A percentile compares a stretch with the other conserved stretches of the same genome.
Evolutionary conservation across 108 stramenopile species (phyloP).

Genomic region (Fistulifera solaris): DNA sequence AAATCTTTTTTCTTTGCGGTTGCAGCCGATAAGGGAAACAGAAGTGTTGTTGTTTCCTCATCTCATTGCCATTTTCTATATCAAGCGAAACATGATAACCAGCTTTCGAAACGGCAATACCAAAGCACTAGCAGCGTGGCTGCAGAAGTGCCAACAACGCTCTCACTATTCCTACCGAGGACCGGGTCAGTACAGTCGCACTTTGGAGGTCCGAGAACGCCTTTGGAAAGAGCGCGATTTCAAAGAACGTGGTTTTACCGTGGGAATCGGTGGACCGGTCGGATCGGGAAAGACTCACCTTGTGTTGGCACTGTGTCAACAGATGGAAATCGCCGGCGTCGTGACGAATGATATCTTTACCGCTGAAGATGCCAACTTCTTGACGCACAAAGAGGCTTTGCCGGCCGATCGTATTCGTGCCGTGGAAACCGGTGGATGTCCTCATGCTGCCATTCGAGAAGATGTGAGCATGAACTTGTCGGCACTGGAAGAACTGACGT

Average conservation of each 20-base stretch:
- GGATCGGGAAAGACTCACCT: conserved; percentile 86
- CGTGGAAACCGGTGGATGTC: conserved; percentile 98
- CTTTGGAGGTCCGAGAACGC: not conserved
- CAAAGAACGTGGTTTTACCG: conserved; percentile 74
- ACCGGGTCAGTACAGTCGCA: not conserved
- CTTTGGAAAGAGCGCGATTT: conserved; percentile 20
- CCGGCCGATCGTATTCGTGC: conserved; percentile 68
- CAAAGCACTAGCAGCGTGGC: too few relatives aligned
- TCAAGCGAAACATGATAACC: too few relatives aligned
- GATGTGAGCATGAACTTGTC: conserved; percentile 92
- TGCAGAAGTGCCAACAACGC: not conserved
- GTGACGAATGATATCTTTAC: conserved; percentile 99
- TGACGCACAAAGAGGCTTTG: conserved; percentile 68
- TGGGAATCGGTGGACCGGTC: conserved; percentile 92
- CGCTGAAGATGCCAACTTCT: conserved; percentile 95
- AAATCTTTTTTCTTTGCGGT: too few relatives aligned
- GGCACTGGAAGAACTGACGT: conserved; percentile 86
- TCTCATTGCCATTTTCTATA: too few relatives aligned
- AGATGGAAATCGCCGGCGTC: conserved; percentile 33
- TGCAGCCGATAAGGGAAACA: too few relatives aligned
- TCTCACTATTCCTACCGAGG: conserved; percentile 6
- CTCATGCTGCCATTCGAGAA: conserved; percentile 94
- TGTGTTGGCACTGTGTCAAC: conserved; percentile 60
- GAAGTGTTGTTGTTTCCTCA: too few relatives aligned
- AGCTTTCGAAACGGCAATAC: too few relatives aligned